These are phyloP conservation scores for Lupinus albus DNA, from an alignment of 306 rosid species.

Conservation along the genomic window DNA sequence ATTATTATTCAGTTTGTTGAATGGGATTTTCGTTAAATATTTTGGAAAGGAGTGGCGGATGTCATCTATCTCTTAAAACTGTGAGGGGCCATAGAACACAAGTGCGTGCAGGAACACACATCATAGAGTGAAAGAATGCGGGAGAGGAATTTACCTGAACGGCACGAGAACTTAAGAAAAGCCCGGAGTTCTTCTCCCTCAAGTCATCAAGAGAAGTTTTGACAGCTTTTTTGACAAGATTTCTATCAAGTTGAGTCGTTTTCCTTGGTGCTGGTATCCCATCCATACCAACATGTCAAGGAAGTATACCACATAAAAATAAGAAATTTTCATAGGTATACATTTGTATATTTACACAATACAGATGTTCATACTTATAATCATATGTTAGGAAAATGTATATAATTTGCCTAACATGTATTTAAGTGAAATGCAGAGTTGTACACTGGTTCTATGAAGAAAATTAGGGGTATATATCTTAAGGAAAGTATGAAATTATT, in stretches of 20 bases:
- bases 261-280: slow-evolving; percentile 47
- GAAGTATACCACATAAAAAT: slow-evolving; percentile 44
- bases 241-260: slow-evolving; percentile 53
- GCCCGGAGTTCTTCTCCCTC: slow-evolving; percentile 73
- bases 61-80: background rate
- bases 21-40: background rate
- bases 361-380: slow-evolving; percentile 9
- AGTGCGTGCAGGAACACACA: background rate
- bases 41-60: background rate
- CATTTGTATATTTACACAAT: slow-evolving; percentile 10
- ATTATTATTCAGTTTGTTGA: slow-evolving; percentile 3
- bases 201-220: slow-evolving; percentile 78
- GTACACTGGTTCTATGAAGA: background rate
- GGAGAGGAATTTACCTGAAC: slow-evolving; percentile 57
- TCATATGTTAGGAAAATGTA: slow-evolving; percentile 27
- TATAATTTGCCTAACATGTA: slow-evolving; percentile 10
- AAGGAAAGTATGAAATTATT: slow-evolving; percentile 25
- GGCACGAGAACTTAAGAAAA: slow-evolving; percentile 78
- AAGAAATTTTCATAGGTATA: slow-evolving; percentile 15
- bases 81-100: slow-evolving; percentile 1
- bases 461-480: slow-evolving; percentile 1
- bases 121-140: background rate
- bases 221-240: slow-evolving; percentile 64
- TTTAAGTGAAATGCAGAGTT: slow-evolving; percentile 22
- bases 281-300: slow-evolving; percentile 64